Percentiles rank a stretch among this genome's conserved stretches.
phyloP scores from a whole-genome alignment of 1,139 yeast species.

The Debaryomycetaceae sp. region DNA sequence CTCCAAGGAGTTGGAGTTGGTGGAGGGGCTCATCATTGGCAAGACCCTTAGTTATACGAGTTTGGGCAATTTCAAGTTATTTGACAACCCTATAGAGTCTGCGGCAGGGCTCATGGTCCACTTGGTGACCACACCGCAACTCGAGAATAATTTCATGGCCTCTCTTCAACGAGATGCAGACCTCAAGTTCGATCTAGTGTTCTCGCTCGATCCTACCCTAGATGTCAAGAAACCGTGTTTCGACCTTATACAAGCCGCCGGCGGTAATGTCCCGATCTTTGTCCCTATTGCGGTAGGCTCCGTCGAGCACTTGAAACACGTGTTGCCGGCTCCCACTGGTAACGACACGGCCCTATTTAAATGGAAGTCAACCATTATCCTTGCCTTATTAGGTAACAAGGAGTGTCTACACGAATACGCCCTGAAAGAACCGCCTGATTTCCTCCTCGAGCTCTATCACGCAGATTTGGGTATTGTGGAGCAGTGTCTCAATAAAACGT shows the following conservation, averaged over 20 bases:
- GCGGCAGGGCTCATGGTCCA: constrained; percentile 10
- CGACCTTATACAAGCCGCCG: constrained; percentile 19
- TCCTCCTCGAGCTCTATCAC: no score
- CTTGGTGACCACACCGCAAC: constrained; percentile 30
- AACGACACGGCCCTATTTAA: constrained; percentile 12
- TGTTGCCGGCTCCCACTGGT: constrained; percentile 12
- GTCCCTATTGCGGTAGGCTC: constrained; percentile 30
- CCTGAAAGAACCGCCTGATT: constrained; percentile 7
- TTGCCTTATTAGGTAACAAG: constrained; percentile 21
- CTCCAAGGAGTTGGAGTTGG: constrained; percentile 57
- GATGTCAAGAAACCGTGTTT: constrained; percentile 33
- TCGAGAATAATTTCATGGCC: constrained; percentile 23
- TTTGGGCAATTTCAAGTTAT: constrained; percentile 49
- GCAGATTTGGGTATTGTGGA: constrained; percentile 12
- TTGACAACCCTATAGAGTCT: constrained; percentile 17
- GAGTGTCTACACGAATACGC: constrained; percentile 18
- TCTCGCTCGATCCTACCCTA: constrained; percentile 49
- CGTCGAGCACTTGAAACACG: constrained; percentile 22
- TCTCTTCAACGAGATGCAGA: constrained; percentile 12
- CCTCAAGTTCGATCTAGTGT: constrained; percentile 31
- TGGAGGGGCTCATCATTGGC: constrained; percentile 60
- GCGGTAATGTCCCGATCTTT: constrained; percentile 20
- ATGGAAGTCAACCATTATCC: constrained; percentile 26
- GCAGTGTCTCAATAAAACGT: constrained; percentile 14
- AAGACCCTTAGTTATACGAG: constrained; percentile 46